Evolutionary conservation across 2,329 filamentous ascomycete genomes (phyloP), one percentile per base, ranked within the genome.

Genomic region (Purpureocillium takamizusanense): DNA sequence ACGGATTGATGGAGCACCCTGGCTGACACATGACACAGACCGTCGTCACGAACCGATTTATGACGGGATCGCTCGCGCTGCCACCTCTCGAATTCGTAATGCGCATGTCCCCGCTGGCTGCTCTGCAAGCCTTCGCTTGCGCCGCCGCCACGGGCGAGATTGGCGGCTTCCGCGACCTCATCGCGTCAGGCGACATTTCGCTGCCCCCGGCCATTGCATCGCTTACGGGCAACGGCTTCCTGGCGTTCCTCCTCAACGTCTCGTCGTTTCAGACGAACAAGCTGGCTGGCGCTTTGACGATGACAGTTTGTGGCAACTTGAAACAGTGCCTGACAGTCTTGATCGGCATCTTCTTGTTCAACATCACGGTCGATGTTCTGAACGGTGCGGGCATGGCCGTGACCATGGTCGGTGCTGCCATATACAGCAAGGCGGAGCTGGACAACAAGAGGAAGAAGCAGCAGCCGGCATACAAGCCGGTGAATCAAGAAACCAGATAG

Each of bases 41-140:
- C 2, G 72, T 81, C 27, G 73, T 74, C 23, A 78, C 76, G 28
- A 81, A 81, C 58, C 70, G 73, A 50, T 69, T 81, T 49, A 78
- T 80, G 72, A 81, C 76, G 8, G 76, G 75, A 25, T 65, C 67
- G 4, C 65, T 80, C 21, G 66, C 69, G 15, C 67, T 80, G 4
- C 69, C 72, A 1, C 69, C 75, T 2, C 63, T 78, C 43, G 77
- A 81, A 51, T 66, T 79, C 14, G 67, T 80, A n/a, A 65, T 76
- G 50, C 69, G 74, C 54, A 75, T 80, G 72, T 76, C 73, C 11
- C 77, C 76, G 2, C 64, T 81, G 8, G 76, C 77, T 10, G 72
- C 68, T 30, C 49, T 70, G 29, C 74, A 78, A 55, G 72, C 72
- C 13, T 48, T 77, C 33, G 50, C 67, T 31, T 76, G 69, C 54